Evolutionary conservation across 2,329 filamentous ascomycete species (phyloP).

Genomic region (Incumbomyces delicatus): DNA sequence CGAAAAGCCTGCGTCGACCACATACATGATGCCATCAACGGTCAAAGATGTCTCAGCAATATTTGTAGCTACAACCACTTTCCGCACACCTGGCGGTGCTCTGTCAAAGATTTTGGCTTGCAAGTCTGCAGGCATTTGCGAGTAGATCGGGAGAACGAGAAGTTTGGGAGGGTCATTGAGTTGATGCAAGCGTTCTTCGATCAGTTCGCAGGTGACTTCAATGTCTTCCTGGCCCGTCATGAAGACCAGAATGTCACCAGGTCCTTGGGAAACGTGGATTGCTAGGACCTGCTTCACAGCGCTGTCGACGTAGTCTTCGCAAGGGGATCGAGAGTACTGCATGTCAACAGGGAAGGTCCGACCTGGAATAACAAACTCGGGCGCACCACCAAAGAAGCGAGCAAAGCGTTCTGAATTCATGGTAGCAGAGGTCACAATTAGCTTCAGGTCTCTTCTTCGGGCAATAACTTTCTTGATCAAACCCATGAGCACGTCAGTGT

Average conservation of each 20-base stretch:
- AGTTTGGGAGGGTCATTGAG: constrained; percentile 92
- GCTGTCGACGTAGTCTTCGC: constrained; percentile 95
- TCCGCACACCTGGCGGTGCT: constrained; percentile 79
- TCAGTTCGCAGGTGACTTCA: constrained; percentile 86
- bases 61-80: constrained; percentile 96
- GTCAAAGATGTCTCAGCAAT: constrained; percentile 97
- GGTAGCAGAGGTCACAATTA: constrained; percentile 95
- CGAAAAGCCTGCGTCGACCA: constrained; percentile 90
- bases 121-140: constrained; percentile 96
- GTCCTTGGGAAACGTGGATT: constrained; percentile 89
- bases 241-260: constrained; percentile 92
- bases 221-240: constrained; percentile 99
- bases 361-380: constrained; percentile 92
- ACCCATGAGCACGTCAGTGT: constrained; percentile 95
- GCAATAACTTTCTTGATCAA: constrained; percentile 95
- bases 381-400: constrained; percentile 89
- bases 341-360: constrained; percentile 95
- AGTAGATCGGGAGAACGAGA: constrained; percentile 94
- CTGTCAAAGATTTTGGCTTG: constrained; percentile 97
- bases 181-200: constrained; percentile 75
- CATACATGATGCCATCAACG: constrained; percentile 98
- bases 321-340: constrained; percentile 87
- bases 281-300: constrained; percentile 91
- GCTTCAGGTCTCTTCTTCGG: constrained; percentile 77
- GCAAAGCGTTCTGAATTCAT: constrained; percentile 98